These are phyloP conservation scores for Neoarthrinium moseri DNA, from an alignment of 2,329 filamentous ascomycete genomes.

Conservation along the genomic window DNA sequence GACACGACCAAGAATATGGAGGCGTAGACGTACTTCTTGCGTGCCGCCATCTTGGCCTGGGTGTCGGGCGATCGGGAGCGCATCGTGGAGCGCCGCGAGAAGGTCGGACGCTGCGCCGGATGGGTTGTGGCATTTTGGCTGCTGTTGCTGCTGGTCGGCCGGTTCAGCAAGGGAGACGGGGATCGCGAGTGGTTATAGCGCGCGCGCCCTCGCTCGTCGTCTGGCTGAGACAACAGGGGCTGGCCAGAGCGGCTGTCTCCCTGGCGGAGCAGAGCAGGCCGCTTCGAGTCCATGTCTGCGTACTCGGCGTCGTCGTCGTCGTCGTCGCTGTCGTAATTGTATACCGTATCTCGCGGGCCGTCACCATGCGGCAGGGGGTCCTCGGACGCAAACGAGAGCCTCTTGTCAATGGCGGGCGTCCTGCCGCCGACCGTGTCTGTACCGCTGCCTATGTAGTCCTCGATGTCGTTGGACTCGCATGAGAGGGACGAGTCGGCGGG, in stretches of 20 bases:
- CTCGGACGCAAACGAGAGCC: constrained; percentile 20
- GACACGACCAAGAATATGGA: constrained; percentile 80
- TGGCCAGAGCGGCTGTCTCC: constrained; percentile 43
- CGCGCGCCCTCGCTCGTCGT: constrained; percentile 26
- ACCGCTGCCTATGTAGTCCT: constrained; percentile 25
- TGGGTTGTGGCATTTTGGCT: too few relatives aligned
- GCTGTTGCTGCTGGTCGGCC: constrained; percentile 27
- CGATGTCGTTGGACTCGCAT: constrained; percentile 21
- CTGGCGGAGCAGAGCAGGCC: constrained; percentile 45
- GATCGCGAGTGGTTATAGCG: constrained; percentile 22
- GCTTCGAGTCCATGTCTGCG: constrained; percentile 34
- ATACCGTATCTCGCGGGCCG: constrained; percentile 18
- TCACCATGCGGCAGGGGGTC: constrained; percentile 7
- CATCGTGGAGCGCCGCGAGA: constrained; percentile 65
- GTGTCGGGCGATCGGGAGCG: constrained; percentile 74
- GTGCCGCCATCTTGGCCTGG: constrained; percentile 63
- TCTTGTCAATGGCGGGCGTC: constrained; percentile 20
- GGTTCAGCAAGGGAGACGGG: constrained; percentile 21
- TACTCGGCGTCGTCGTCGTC: constrained; percentile 40
- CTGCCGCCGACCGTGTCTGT: constrained; percentile 23
- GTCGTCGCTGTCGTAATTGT: constrained; percentile 37
- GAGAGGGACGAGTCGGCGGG: constrained; percentile 22
- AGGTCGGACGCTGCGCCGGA: constrained; percentile 33
- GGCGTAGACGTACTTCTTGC: constrained; percentile 84
- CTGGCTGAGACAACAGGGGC: constrained; percentile 38